Evolutionary conservation across 1,284 basidiomycete genomes (phyloP), one percentile per base, ranked within the genome.

Genomic region (Malassezia furfur): DNA sequence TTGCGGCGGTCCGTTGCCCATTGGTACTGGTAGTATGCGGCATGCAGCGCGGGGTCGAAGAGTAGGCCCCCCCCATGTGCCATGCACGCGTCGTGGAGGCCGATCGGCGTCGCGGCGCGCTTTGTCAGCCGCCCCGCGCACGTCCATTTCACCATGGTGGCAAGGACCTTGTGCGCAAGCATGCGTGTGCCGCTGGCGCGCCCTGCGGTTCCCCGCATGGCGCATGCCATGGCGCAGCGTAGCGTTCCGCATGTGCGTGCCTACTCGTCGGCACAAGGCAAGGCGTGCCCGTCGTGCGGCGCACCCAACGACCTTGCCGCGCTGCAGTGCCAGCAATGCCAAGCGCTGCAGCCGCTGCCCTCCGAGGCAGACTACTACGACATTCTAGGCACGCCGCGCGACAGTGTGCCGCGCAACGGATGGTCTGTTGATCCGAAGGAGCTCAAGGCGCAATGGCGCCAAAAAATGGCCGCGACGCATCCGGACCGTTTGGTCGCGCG

Each of bases 401-500:
- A 46, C 15, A 35, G 41, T 1, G 57, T 70, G 5, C 59, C 57
- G 3, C 32, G 54, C 9, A 57, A 64, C 36, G 70, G 70, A 0
- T 73, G 70, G 70, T 34, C 54, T 6, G 51, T 73, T 22, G 63
- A 72, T 41, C 25, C 38, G 7, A 37, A 45, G 2, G 59, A 63
- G 14, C 61, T 73, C 46, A 71, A 73, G 52, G 44, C 51, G 7
- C 57, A 60, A 2, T 73, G 70, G 70, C 60, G 70, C 34, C 54
- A 62, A 40, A 60, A 64, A 10, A 66, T 70, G 66, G 67, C 64
- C 2, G n/a, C 62, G 28, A 64, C 64, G 7, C 70, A 73, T 49
- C 70, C 70, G 11, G 70, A 73, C 43, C 63, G 68, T 6, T 69
- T 73, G 60, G 62, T 59, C 9, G 54, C 60, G 25, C 63, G 63